Evolutionary conservation across 768 basidiomycete genomes (phyloP), one percentile per base, ranked within the genome.

Genomic region (Amanita polypyramis): DNA sequence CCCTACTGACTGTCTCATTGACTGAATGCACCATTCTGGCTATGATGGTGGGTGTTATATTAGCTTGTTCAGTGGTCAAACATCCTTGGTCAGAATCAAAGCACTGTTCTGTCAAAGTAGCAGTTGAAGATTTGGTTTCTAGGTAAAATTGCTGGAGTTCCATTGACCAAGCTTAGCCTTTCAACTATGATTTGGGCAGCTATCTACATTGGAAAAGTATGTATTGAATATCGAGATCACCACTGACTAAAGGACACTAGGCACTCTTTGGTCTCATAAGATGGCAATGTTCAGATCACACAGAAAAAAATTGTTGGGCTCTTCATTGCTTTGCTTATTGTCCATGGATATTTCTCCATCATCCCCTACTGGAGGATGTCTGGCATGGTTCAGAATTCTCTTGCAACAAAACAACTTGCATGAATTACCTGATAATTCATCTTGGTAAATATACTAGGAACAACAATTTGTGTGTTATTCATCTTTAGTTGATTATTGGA

Each of bases 371-470:
- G 45, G 17, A 9, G 27, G 37, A 51, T 23, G 36, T 43, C 42
- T 43, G 30, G 32, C 19, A 15, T 17, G 7, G 30, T 8, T n/a
- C 39, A 70, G 77, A 89, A 89, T 58, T 86, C 80, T 32, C 60
- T 89, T 25, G 79, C 81, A 1, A 93, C 91, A 1, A 75, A 76
- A 17, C 70, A 82, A 52, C 77, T 94, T 3, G 88, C 90, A 0
- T 70, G 70, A 14, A 65, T 90, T 52, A 91, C 90, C 2, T 73
- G 72, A 17, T 75, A 74, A 23, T 90, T 90, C 57, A 88, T 94
- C 4, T 93, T 94, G 60, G 70, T 94, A 57, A 94, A 95, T 62
- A 70, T 94, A 44, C n/a, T n/a, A n/a, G 89, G 89, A 35, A 73
- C 85, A 9, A 85, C 89, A 3, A 65, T 84, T 46, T 56, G 81